Conservation (phyloP, 164 flowering plant species). For the Chloranthus sessilifolius region DNA sequence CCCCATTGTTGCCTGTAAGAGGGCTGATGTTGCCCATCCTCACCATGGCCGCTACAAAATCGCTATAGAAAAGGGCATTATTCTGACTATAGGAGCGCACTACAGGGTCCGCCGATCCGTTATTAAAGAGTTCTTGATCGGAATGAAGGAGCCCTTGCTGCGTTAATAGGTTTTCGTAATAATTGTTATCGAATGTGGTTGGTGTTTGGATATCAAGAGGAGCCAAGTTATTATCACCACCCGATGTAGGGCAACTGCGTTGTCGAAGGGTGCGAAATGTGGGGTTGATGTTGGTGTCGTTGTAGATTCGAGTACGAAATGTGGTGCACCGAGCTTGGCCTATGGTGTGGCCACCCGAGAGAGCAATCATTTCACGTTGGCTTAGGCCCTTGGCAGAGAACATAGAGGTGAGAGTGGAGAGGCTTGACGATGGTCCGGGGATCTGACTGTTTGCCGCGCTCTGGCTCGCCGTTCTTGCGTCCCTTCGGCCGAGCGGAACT, state of each 20-base stretch:
- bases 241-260: constrained; percentile 33
- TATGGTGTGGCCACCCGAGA: constrained; percentile 42
- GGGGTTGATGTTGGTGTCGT: constrained; percentile 50
- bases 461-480: constrained; percentile 62
- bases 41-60: constrained; percentile 50
- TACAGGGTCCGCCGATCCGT: constrained; percentile 44
- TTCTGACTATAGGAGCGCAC: constrained; percentile 34
- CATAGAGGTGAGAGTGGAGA: constrained; percentile 38
- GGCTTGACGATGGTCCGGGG: constrained; percentile 56
- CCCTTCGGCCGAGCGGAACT: constrained; percentile 74
- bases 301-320: constrained; percentile 55
- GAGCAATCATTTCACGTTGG: constrained; percentile 54
- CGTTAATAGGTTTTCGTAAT: constrained; percentile 40
- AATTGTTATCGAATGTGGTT: constrained; percentile 36
- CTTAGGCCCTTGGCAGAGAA: constrained; percentile 51
- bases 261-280: neutral
- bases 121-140: constrained; percentile 51
- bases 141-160: constrained; percentile 50
- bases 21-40: constrained; percentile 60
- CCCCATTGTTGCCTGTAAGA: constrained; percentile 57
- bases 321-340: constrained; percentile 65
- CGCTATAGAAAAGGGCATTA: constrained; percentile 22
- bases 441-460: constrained; percentile 55
- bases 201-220: constrained; percentile 52
- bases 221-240: constrained; percentile 52